Percentiles rank a stretch among this genome's conserved stretches.
phyloP scores from a whole-genome alignment of 202 grass and related monocot genomes.

The Schoenoplectus triqueter region DNA sequence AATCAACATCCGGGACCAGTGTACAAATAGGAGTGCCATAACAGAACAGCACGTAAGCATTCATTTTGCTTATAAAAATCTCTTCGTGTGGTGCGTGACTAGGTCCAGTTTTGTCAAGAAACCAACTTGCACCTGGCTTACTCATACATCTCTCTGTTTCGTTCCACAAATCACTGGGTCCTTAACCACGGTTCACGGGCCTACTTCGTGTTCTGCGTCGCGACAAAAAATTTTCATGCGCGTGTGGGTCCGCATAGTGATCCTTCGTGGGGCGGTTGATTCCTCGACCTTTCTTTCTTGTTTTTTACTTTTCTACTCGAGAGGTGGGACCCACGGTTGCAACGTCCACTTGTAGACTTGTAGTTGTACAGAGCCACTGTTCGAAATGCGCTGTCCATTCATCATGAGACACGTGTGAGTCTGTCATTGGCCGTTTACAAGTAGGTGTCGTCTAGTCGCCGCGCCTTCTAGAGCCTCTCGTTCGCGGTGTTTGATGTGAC shows the following conservation, averaged over 20 bases:
- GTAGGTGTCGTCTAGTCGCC: constrained; percentile 26
- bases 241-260: neutral
- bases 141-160: neutral
- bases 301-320: neutral
- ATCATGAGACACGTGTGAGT: neutral
- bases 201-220: neutral
- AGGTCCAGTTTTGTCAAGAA: neutral
- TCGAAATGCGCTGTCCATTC: neutral
- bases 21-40: neutral
- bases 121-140: neutral
- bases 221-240: neutral
- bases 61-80: neutral
- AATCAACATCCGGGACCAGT: neutral
- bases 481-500: constrained; percentile 5
- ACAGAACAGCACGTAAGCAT: neutral
- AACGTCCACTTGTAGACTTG: neutral
- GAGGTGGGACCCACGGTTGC: neutral
- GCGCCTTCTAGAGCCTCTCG: constrained; percentile 10
- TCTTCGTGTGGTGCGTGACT: neutral
- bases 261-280: constrained; percentile 34
- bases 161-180: neutral
- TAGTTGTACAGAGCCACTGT: neutral
- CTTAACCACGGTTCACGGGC: neutral
- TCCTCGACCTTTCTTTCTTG: constrained; percentile 12
- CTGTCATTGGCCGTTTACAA: neutral